Conservation (phyloP, 164 flowering plant species). For the Aristolochia fimbriata region DNA sequence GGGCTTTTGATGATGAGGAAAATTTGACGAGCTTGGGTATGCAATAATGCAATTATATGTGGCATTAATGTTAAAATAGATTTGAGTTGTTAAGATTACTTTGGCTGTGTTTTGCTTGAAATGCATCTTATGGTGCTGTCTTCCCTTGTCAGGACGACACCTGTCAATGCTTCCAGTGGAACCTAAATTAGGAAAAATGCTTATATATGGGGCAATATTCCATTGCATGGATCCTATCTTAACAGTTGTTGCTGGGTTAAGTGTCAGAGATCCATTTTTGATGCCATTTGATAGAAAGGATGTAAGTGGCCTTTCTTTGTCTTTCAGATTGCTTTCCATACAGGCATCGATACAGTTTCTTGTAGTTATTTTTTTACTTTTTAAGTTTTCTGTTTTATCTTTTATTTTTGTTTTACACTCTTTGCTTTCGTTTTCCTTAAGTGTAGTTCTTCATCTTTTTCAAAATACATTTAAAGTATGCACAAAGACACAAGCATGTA, state of each 20-base stretch:
- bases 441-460: no score
- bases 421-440: no score
- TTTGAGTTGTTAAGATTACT: not conserved
- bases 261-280: conserved; percentile 90
- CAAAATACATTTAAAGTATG: no score
- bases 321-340: no score
- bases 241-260: conserved; percentile 87
- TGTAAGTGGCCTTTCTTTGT: conserved; percentile 33
- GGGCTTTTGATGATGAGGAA: conserved; percentile 83
- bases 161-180: conserved; percentile 91
- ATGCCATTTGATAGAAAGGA: conserved; percentile 88
- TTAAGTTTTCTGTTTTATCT: no score
- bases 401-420: no score
- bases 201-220: conserved; percentile 75
- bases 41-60: not conserved
- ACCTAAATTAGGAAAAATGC: conserved; percentile 98
- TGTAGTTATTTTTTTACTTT: no score
- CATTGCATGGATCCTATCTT: conserved; percentile 83
- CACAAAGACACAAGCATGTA: no score
- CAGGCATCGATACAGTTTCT: no score
- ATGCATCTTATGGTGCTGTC: not conserved
- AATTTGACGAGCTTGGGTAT: conserved; percentile 75
- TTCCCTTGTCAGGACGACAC: conserved; percentile 56
- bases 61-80: not conserved
- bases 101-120: not conserved